phyloP scores from a whole-genome alignment of 495 filamentous ascomycete genomes.

The Aspergillus taichungensis region DNA sequence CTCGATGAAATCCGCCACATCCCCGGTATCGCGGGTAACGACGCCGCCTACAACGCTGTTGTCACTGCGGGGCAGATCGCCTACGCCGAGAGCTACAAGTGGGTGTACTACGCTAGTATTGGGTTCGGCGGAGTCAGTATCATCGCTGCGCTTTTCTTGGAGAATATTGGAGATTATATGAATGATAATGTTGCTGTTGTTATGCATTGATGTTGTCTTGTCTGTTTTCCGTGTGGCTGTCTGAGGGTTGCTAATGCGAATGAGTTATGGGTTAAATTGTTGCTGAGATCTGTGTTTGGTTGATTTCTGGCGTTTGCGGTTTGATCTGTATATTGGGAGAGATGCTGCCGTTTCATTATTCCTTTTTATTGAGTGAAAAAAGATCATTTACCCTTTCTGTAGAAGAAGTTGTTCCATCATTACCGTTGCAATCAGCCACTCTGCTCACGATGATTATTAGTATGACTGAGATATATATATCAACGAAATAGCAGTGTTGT shows the following conservation, averaged over 20 bases:
- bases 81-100: conserved; percentile 55
- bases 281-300: too few species aligned
- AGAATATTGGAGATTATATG: conserved; percentile 57
- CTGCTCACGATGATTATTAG: too few species aligned
- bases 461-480: too few species aligned
- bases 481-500: neutral
- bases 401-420: too few species aligned
- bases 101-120: conserved; percentile 59
- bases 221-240: too few species aligned
- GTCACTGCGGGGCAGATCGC: conserved; percentile 54
- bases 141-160: conserved; percentile 53
- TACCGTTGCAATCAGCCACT: too few species aligned
- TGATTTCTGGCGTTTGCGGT: too few species aligned
- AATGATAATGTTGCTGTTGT: conserved; percentile 61
- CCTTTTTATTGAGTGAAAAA: too few species aligned
- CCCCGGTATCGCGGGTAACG: conserved; percentile 48
- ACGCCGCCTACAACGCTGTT: conserved; percentile 46
- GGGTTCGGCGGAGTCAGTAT: conserved; percentile 59
- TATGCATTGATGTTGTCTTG: conserved; percentile 28
- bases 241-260: too few species aligned
- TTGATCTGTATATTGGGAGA: neutral
- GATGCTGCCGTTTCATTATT: too few species aligned
- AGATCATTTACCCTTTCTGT: too few species aligned
- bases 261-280: too few species aligned
- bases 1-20: conserved; percentile 43